Evolutionary conservation across 2,329 filamentous ascomycete species (phyloP).

Genomic region (Ophiocordyceps camponoti-leonardi): DNA sequence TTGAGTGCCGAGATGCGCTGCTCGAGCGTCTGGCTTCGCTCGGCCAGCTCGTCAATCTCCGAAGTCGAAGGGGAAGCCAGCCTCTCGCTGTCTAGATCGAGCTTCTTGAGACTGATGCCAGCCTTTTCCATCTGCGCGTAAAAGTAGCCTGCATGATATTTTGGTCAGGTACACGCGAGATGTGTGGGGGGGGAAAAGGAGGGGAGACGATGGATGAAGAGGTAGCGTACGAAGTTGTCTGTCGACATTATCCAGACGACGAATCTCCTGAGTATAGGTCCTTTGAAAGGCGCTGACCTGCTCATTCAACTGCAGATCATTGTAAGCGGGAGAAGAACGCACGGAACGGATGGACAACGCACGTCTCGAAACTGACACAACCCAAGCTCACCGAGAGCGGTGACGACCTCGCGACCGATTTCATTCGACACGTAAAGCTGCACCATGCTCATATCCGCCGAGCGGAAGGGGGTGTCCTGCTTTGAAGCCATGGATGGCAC

Average conservation of each 20-base stretch:
- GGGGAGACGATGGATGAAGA: conserved; percentile 1
- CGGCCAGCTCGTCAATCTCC: conserved; percentile 90
- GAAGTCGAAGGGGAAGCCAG: conserved; percentile 77
- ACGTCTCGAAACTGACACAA: conserved; percentile 97
- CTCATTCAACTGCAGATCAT: conserved; percentile 59
- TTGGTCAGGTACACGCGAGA: conserved; percentile 11
- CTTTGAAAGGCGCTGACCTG: conserved; percentile 89
- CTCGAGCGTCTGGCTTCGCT: conserved; percentile 83
- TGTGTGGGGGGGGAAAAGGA: not conserved
- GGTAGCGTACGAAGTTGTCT: conserved; percentile 70
- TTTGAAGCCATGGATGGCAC: conserved; percentile 46
- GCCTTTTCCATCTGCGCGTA: conserved; percentile 91
- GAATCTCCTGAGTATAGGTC: conserved; percentile 94
- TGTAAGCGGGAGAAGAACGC: not conserved
- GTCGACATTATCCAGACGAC: conserved; percentile 94
- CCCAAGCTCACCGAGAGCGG: conserved; percentile 87
- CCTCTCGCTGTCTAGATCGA: conserved; percentile 77
- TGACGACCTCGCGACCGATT: conserved; percentile 94
- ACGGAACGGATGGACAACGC: conserved; percentile 17
- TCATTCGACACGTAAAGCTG: conserved; percentile 99
- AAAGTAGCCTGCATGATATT: conserved; percentile 64
- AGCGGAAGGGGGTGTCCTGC: conserved; percentile 96
- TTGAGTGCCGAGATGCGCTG: conserved; percentile 82
- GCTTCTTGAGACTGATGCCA: conserved; percentile 67
- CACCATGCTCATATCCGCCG: conserved; percentile 99